Percentiles rank a stretch among this genome's conserved stretches.
Conservation (phyloP, 2,329 filamentous ascomycete genomes). For the Colletotrichum costaricense region DNA sequence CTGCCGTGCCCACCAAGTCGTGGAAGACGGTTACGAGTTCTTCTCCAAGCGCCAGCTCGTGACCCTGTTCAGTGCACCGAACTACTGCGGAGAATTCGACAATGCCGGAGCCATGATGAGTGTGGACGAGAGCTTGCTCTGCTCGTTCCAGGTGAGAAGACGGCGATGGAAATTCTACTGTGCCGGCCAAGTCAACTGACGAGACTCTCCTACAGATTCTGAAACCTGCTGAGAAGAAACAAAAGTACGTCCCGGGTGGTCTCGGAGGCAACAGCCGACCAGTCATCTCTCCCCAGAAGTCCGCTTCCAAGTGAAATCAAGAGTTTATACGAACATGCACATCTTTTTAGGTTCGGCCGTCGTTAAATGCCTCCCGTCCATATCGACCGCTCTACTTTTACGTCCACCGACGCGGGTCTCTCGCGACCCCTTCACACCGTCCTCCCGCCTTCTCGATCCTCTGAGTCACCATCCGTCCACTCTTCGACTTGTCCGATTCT, state of each 20-base stretch:
- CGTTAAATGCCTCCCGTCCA: conserved; percentile 70
- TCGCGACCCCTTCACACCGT: conserved; percentile 11
- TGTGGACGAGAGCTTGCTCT: conserved; percentile 97
- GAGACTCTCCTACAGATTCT: conserved; percentile 76
- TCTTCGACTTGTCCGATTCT: conserved; percentile 35
- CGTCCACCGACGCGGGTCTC: conserved; percentile 21
- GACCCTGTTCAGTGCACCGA: conserved; percentile 96
- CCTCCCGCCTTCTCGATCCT: conserved; percentile 27
- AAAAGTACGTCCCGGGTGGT: conserved; percentile 94
- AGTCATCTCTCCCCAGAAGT: conserved; percentile 76
- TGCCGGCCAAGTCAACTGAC: conserved; percentile 24
- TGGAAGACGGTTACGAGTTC: conserved; percentile 99
- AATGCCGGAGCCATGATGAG: conserved; percentile 99
- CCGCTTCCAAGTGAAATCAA: conserved; percentile 73
- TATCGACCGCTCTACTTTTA: conserved; percentile 20
- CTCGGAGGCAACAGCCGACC: conserved; percentile 75
- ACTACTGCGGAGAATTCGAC: conserved; percentile 99
- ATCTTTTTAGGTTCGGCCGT: conserved; percentile 94
- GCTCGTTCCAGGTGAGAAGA: conserved; percentile 90
- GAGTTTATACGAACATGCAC: conserved; percentile 77
- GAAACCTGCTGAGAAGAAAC: conserved; percentile 99
- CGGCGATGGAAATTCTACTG: background rate
- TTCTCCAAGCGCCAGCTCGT: conserved; percentile 98
- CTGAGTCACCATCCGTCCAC: conserved; percentile 19
- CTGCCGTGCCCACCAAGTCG: conserved; percentile 97